A percentile compares a stretch with the other conserved stretches of the same genome.
These are phyloP conservation scores for Komagataella mondaviorum DNA, from an alignment of 805 yeast genomes.

Conservation along the genomic window DNA sequence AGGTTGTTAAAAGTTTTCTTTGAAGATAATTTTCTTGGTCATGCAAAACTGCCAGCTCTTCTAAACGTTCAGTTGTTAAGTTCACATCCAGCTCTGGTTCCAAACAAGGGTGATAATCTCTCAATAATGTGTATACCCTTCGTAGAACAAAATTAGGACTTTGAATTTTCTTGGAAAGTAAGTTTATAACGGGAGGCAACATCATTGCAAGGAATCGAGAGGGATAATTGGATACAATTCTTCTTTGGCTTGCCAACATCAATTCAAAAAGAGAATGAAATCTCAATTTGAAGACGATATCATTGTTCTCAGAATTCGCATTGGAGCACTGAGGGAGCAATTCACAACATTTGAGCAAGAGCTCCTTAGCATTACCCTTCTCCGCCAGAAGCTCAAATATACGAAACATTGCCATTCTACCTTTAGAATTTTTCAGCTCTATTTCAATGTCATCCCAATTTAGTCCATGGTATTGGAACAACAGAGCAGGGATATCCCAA, in stretches of 20 bases:
- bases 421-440: constrained; percentile 27
- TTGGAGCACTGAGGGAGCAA: constrained; percentile 19
- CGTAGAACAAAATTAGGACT: constrained; percentile 28
- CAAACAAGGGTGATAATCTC: constrained; percentile 40
- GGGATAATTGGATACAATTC: constrained; percentile 61
- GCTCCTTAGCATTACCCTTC: constrained; percentile 71
- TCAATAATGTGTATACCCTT: constrained; percentile 48
- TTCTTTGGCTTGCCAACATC: constrained; percentile 38
- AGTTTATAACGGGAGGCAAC: constrained; percentile 41
- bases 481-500: constrained; percentile 78
- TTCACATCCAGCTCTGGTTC: constrained; percentile 21
- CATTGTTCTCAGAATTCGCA: constrained; percentile 7
- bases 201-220: constrained; percentile 68
- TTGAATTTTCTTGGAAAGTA: constrained; percentile 8
- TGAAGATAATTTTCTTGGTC: constrained; percentile 52
- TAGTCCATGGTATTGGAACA: constrained; percentile 19
- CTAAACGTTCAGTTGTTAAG: constrained; percentile 16
- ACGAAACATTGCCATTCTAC: constrained; percentile 21
- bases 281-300: constrained; percentile 33
- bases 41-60: constrained; percentile 23
- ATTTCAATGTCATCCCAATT: constrained; percentile 32
- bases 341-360: constrained; percentile 62
- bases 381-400: constrained; percentile 52
- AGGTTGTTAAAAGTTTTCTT: constrained; percentile 48
- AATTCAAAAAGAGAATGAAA: constrained; percentile 59